Evolutionary conservation across 345 rosid species (phyloP).

Genomic region (Citrus medica): DNA sequence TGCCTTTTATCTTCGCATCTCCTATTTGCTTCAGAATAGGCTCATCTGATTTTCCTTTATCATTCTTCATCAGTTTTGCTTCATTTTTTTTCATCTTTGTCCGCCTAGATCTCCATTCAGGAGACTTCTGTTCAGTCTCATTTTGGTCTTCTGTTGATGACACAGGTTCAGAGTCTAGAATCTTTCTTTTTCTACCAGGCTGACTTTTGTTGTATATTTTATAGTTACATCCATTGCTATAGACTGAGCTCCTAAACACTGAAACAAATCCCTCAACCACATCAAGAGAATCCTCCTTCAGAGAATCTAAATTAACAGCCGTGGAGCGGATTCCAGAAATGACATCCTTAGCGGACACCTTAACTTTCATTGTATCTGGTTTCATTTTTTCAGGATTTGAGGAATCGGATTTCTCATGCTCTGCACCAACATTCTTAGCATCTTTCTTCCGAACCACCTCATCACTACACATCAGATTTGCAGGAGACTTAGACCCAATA

Average conservation of each 20-base stretch:
- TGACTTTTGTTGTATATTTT: conserved; percentile 20
- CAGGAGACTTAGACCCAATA: conserved; percentile 17
- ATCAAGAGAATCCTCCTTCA: conserved; percentile 32
- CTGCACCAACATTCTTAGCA: conserved; percentile 24
- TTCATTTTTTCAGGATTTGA: conserved; percentile 29
- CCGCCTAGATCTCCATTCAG: conserved; percentile 16
- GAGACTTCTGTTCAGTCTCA: conserved; percentile 20
- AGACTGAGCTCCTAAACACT: conserved; percentile 58
- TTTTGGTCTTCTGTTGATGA: conserved; percentile 17
- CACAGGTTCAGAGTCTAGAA: conserved; percentile 22
- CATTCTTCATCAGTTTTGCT: conserved; percentile 2
- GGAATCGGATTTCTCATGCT: conserved; percentile 22
- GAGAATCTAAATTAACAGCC: conserved; percentile 46
- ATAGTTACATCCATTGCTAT: conserved; percentile 34
- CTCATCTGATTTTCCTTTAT: neutral
- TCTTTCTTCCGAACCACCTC: conserved; percentile 14
- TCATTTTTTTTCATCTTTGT: conserved; percentile 24
- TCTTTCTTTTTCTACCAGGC: conserved; percentile 37
- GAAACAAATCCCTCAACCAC: conserved; percentile 53
- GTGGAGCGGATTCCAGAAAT: conserved; percentile 42
- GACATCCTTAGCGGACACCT: conserved; percentile 46
- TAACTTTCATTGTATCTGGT: conserved; percentile 32
- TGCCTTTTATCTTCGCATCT: neutral
- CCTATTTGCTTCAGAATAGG: neutral
- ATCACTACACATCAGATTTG: conserved; percentile 6